These are phyloP conservation scores for Cyclocybe cylindracea DNA, from an alignment of 768 basidiomycete species.

Conservation along the genomic window DNA sequence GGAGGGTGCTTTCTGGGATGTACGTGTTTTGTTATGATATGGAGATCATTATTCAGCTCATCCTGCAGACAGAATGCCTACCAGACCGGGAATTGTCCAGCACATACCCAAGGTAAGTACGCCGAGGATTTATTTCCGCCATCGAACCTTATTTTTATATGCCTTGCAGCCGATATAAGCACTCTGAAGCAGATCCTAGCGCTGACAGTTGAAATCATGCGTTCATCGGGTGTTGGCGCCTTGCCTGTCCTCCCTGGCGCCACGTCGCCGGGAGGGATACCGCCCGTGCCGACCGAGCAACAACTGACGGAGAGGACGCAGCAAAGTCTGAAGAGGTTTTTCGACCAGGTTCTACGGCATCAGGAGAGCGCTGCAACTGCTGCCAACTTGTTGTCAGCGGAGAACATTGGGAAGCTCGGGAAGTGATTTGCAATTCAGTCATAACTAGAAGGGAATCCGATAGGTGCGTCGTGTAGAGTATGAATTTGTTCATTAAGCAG, in stretches of 20 bases:
- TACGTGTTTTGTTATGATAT: conserved; percentile 27
- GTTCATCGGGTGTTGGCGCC: conserved; percentile 66
- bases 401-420: not conserved
- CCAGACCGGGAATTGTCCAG: conserved; percentile 51
- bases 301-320: conserved; percentile 44
- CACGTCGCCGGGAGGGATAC: not conserved
- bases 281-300: conserved; percentile 40
- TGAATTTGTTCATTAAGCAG: too few relatives aligned
- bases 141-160: conserved; percentile 1
- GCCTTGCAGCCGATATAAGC: conserved; percentile 42
- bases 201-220: conserved; percentile 47
- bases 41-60: not conserved
- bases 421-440: too few relatives aligned
- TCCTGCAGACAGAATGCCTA: conserved; percentile 51
- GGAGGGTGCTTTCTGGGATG: conserved; percentile 53
- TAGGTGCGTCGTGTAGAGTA: too few relatives aligned
- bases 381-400: conserved; percentile 31
- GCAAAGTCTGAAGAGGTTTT: conserved; percentile 43
- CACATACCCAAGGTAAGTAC: conserved; percentile 52
- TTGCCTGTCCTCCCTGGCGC: conserved; percentile 49
- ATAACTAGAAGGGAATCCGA: too few relatives aligned
- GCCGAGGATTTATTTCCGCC: conserved; percentile 1
- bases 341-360: conserved; percentile 51
- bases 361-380: conserved; percentile 61
- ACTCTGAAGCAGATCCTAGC: conserved; percentile 53